Percentiles rank a stretch among this genome's conserved stretches.
Evolutionary conservation across 169 alveolate genomes (phyloP).

Genomic region (Babesia ovis): DNA sequence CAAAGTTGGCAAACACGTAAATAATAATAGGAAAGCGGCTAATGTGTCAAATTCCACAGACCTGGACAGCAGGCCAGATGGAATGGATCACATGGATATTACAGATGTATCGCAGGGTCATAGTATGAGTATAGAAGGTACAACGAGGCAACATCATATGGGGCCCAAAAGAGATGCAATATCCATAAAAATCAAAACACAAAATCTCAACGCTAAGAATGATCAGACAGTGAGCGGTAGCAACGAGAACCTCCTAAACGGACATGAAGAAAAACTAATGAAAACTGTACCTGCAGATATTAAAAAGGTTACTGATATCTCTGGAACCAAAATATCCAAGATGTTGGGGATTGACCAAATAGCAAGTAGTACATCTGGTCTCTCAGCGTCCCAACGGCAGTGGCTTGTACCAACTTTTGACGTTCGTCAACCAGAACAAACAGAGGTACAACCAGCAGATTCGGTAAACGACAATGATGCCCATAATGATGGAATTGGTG

Average conservation of each 20-base stretch:
- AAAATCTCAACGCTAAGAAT: too few species aligned
- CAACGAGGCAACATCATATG: background rate
- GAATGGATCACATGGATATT: background rate
- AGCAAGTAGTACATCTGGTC: background rate
- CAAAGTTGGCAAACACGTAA: background rate
- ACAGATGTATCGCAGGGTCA: background rate
- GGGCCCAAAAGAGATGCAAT: constrained; percentile 7
- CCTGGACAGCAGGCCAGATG: background rate
- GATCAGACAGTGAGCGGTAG: background rate
- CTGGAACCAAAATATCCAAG: constrained; percentile 28
- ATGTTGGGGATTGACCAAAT: constrained; percentile 27
- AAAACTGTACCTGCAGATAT: background rate
- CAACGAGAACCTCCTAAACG: background rate
- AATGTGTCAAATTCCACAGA: background rate
- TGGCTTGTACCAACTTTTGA: constrained; percentile 15
- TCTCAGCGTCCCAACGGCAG: constrained; percentile 33
- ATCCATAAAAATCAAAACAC: constrained; percentile 13
- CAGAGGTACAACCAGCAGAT: background rate
- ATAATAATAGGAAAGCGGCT: background rate
- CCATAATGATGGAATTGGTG: background rate
- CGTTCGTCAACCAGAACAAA: background rate
- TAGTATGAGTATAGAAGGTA: background rate
- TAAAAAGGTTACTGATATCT: constrained; percentile 6
- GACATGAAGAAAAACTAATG: background rate
- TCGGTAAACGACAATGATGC: background rate